Evolutionary conservation across 768 basidiomycete species (phyloP), one percentile per base, ranked within the genome.

Genomic region (Filobasidium floriforme): DNA sequence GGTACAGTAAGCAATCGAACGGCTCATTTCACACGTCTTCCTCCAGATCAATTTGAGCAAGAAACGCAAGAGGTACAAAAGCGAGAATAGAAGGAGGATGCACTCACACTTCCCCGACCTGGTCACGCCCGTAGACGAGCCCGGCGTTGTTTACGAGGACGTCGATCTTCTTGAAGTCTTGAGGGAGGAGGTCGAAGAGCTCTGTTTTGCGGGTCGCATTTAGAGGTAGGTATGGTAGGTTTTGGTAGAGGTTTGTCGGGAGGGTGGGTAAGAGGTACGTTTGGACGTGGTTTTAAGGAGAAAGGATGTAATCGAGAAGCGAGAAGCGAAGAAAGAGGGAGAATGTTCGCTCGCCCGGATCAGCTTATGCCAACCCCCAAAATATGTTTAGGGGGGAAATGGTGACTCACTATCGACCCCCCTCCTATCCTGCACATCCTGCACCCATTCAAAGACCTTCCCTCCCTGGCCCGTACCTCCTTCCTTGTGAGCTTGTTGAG

Each of bases 41-140:
- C n/a, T n/a, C n/a, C n/a, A n/a, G n/a, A n/a, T n/a, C n/a, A n/a
- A n/a, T n/a, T n/a, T n/a, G n/a, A n/a, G n/a, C n/a, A n/a, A n/a
- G n/a, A n/a, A 37, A 18, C 24, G 9, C 5, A 57, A 37, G 28
- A 46, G 29, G 63, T 11, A 18, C 41, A 60, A 28, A 1, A 28
- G 28, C 22, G 32, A 18, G 2, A 1, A 6, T 26, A 14, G 44
- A 19, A 24, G 65, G 24, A 24, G 24, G 15, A 28, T 22, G 49
- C n/a, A 59, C 67, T 41, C 37, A 68, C 67, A 68, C 60, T 71
- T 87, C 85, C 7, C 96, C 96, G 43, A 97, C 86, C 49, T 85
- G 85, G 68, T 97, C 96, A 14, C 87, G 79, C 14, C 96, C 96
- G 46, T 87, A 83, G 37, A 97, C 96, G 72, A 87, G 91, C 37